Evolutionary conservation across 331 rosid genomes (phyloP).

Genomic region (Rosa hybrid): DNA sequence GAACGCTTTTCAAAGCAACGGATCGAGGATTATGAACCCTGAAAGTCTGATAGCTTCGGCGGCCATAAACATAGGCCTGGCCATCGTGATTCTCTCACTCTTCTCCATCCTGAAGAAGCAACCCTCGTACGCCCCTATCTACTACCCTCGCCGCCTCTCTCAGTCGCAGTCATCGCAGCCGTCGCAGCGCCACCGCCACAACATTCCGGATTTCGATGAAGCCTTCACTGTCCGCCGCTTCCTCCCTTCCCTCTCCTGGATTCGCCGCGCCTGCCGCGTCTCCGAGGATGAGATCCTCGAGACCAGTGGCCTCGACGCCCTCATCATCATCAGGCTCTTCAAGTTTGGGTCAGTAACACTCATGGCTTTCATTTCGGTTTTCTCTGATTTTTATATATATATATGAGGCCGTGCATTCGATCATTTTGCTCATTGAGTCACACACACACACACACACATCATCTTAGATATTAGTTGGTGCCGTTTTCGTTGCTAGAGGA

Average conservation of each 20-base stretch:
- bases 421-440: not conserved
- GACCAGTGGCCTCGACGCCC: conserved; percentile 71
- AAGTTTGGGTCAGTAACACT: conserved; percentile 60
- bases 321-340: conserved; percentile 70
- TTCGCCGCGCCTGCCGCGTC: conserved; percentile 52
- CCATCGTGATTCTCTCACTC: conserved; percentile 60
- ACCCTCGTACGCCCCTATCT: conserved; percentile 62
- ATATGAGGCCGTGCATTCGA: not conserved
- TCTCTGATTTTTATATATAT: not conserved
- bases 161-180: conserved; percentile 12
- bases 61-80: conserved; percentile 72
- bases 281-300: conserved; percentile 62
- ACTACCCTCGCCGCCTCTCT: conserved; percentile 73
- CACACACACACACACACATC: no score
- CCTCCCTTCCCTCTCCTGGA: conserved; percentile 75
- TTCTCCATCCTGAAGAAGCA: conserved; percentile 82
- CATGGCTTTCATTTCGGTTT: not conserved
- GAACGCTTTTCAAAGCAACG: not conserved
- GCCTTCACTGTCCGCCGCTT: conserved; percentile 40
- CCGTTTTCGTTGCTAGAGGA: not conserved
- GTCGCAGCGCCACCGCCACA: not conserved
- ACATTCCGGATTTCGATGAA: conserved; percentile 25
- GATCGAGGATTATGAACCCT: conserved; percentile 40
- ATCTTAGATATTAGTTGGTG: no score
- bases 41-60: conserved; percentile 80